Base-by-base conservation (phyloP, 2,329 filamentous ascomycete genomes). In the Neophaeococcomyces aloes region DNA sequence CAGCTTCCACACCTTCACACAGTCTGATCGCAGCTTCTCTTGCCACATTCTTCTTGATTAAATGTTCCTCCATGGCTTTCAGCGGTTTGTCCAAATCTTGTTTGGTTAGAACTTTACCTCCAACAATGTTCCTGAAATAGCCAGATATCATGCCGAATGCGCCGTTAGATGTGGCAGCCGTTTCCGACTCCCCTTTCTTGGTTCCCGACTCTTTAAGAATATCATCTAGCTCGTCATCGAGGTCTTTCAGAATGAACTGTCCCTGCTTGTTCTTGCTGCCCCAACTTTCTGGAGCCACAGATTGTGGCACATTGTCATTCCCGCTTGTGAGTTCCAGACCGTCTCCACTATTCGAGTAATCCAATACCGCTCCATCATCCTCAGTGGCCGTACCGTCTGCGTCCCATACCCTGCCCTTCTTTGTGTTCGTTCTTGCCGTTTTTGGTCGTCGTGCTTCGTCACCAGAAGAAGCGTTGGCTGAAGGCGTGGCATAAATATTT, bases 21-120 rank as follows among this genome's bases (percentile, higher is more conserved):
- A 98, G 70, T 42, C 91, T 83, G 25, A 94, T 75, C 1, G 89
- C 91, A 13, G 91, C 91, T 69, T 96, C 91, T 42, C 86, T 83
- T 0, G 91, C 91, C 21, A 98, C 88, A 57, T 98, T 98, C 71
- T 98, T 98, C 66, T 83, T 81, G 47, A 98, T 67, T 5, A 98
- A 71, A 61, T 96, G 89, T 45, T 94, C 86, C 60, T 95, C 86
- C 86, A 98, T 95, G 25, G 83, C 84, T 65, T 89, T 91, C 68
- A 98, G 80, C 2, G 91, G 85, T 62, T 93, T 94, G 49, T 86
- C 83, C 17, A 98, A 74, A 58, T 96, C 89, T 52, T 83, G 78
- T 61, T 87, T 85, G 1, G 86, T 93, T 57, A 98, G 68, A 1
- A 82, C 86, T 70, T 95, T 95, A 51, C 93, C 91, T 43, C 91